These are phyloP conservation scores for Paspalum notatum DNA, from an alignment of 176 grass and related monocot genomes.

Conservation along the genomic window DNA sequence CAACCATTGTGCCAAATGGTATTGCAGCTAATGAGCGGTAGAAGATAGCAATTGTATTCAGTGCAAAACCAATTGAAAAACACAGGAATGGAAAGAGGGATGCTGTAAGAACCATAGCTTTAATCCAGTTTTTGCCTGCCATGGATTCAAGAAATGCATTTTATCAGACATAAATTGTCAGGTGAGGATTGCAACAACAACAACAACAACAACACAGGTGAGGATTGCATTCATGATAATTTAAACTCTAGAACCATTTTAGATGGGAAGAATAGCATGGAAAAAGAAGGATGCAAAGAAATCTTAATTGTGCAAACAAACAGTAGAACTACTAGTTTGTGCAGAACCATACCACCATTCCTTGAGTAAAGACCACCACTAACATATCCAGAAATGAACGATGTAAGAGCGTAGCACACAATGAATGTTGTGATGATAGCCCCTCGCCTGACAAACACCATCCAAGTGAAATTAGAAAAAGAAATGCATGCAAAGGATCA, in stretches of 20 bases:
- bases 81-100: constrained; percentile 94
- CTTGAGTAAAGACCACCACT: constrained; percentile 91
- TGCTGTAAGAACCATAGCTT: constrained; percentile 89
- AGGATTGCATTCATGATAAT: neutral
- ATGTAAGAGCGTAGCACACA: constrained; percentile 98
- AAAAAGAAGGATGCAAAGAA: constrained; percentile 9
- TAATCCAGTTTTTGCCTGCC: constrained; percentile 98
- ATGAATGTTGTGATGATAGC: constrained; percentile 97
- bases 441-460: constrained; percentile 64
- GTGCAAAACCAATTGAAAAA: constrained; percentile 80
- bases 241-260: constrained; percentile 24
- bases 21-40: constrained; percentile 94
- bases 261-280: neutral
- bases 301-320: neutral
- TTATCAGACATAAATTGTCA: constrained; percentile 6
- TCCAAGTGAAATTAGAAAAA: constrained; percentile 38
- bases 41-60: constrained; percentile 95
- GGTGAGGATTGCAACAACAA: neutral
- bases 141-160: constrained; percentile 50
- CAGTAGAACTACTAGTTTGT: neutral
- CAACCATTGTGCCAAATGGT: constrained; percentile 94
- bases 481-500: neutral
- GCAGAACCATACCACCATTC: constrained; percentile 75
- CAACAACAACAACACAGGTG: too few species aligned
- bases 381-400: constrained; percentile 96